These are phyloP conservation scores for Brettanomyces custersianus DNA, from an alignment of 805 yeast species.

Conservation along the genomic window DNA sequence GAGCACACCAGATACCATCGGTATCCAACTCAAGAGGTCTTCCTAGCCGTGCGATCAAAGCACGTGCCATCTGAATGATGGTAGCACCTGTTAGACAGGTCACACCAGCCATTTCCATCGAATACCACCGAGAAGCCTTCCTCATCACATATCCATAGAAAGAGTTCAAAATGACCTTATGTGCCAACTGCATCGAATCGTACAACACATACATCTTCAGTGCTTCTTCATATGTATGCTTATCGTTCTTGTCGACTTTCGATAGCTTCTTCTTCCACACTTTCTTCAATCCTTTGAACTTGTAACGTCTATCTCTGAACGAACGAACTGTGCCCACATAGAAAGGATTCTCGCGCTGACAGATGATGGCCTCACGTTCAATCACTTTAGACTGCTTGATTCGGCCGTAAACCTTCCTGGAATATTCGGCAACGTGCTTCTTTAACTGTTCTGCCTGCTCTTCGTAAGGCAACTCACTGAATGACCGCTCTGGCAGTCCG, in stretches of 20 bases:
- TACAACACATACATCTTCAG: constrained; percentile 87
- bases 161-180: constrained; percentile 91
- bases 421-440: constrained; percentile 73
- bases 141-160: constrained; percentile 99
- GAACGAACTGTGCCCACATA: constrained; percentile 90
- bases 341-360: constrained; percentile 96
- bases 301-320: constrained; percentile 93
- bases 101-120: constrained; percentile 99
- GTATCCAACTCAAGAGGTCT: constrained; percentile 95
- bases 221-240: constrained; percentile 74
- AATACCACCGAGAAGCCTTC: constrained; percentile 98
- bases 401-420: constrained; percentile 76
- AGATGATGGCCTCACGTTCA: constrained; percentile 85
- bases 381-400: constrained; percentile 75
- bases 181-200: constrained; percentile 94
- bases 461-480: constrained; percentile 65
- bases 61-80: constrained; percentile 93
- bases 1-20: constrained; percentile 99
- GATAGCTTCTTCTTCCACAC: constrained; percentile 82
- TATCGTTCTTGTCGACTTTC: constrained; percentile 43
- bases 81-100: constrained; percentile 98
- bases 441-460: constrained; percentile 74
- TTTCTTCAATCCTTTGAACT: constrained; percentile 87
- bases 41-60: constrained; percentile 85
- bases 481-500: constrained; percentile 49